Percentiles rank a stretch among this genome's conserved stretches.
These are phyloP conservation scores for Gyrodon lividus DNA, from an alignment of 768 basidiomycete genomes.

Conservation along the genomic window DNA sequence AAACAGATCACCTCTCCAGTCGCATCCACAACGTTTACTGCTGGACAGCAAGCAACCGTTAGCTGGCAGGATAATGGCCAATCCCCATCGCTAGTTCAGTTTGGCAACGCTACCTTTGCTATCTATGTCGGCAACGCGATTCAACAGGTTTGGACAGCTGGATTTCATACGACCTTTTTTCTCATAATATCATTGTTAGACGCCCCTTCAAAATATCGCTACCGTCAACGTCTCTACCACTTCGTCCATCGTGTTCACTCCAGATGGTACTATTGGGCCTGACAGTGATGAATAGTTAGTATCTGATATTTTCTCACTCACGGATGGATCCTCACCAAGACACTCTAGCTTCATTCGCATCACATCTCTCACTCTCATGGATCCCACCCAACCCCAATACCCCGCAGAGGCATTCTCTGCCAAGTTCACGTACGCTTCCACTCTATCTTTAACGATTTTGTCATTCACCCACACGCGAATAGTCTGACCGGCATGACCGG, in stretches of 20 bases:
- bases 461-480: slow-evolving; percentile 1
- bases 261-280: slow-evolving; percentile 52
- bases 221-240: slow-evolving; percentile 51
- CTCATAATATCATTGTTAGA: slow-evolving; percentile 38
- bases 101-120: slow-evolving; percentile 51
- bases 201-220: slow-evolving; percentile 52
- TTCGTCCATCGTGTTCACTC: slow-evolving; percentile 49
- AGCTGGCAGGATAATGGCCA: slow-evolving; percentile 58
- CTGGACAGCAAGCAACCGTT: slow-evolving; percentile 49
- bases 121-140: slow-evolving; percentile 63
- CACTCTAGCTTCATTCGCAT: slow-evolving; percentile 71
- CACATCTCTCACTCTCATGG: slow-evolving; percentile 56
- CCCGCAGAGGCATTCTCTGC: slow-evolving; percentile 74
- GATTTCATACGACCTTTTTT: neutral
- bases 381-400: slow-evolving; percentile 51
- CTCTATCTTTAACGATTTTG: neutral
- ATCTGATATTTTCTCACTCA: neutral
- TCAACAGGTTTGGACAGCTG: slow-evolving; percentile 52
- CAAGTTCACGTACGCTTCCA: slow-evolving; percentile 61
- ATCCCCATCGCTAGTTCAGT: slow-evolving; percentile 47
- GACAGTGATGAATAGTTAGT: slow-evolving; percentile 55
- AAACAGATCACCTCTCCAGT: slow-evolving; percentile 59
- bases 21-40: slow-evolving; percentile 43
- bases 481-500: slow-evolving; percentile 75
- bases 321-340: neutral